Base-by-base conservation (phyloP, 192 early-diverging fungal species). In the Blastocladiella britannica region DNA sequence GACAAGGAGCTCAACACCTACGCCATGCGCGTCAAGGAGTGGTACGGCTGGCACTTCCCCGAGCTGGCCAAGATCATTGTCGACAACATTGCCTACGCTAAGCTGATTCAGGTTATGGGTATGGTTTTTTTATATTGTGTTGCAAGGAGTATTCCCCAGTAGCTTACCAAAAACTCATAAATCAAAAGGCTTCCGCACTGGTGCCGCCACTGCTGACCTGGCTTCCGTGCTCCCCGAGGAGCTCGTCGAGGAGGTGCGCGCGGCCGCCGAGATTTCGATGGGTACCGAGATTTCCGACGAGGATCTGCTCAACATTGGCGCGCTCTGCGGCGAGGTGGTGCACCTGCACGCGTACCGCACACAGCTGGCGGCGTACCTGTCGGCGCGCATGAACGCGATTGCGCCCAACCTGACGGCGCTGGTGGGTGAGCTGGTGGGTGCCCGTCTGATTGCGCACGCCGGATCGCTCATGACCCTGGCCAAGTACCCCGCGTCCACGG, bases 1-100 rank as follows among this genome's bases (percentile, higher is more conserved):
- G 96, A 99, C 72, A 99, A 99, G 80, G 96, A 99, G 63, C 80
- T 99, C 70, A 99, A 99, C 79, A 95, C 91, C 30, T 95, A 89
- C 64, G 85, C 91, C 3, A 92, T 94, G 89, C 79, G 89, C 58
- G 83, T 86, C 64, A 89, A 93, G 85, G 94, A 97, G 72, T 97
- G 94, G 94, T 91, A 97, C 67, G 91, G 91, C 43, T 97, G 90
- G 91, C 94, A 97, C 67, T 97, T 97, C 83, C 94, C 94, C 51
- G 94, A 97, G 79, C 89, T 97, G 84, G 82, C 78, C 67, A 90
- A 87, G 76, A 84, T 95, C 59, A 74, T 97, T 62, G 82, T 87
- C 60, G 91, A 97, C 68, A 97, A 97, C 73, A 68, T 91, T 56
- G 87, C 89, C 22, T 97, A 89, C 62, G 80, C 94, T 67, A 83